These are phyloP conservation scores for Phytophthora chlamydospora DNA, from an alignment of 352 stramenopile genomes.

Conservation along the genomic window DNA sequence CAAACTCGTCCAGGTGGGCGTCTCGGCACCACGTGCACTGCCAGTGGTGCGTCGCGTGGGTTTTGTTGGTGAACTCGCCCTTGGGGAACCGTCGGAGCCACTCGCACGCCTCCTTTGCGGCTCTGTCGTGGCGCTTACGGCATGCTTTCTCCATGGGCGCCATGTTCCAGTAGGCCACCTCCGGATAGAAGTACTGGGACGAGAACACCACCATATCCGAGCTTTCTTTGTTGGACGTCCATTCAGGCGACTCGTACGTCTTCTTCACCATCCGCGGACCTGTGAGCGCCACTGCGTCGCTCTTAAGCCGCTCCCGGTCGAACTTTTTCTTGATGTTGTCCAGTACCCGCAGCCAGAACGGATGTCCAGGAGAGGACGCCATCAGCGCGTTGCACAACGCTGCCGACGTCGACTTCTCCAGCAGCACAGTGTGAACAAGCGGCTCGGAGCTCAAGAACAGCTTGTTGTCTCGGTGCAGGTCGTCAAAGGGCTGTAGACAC, in stretches of 20 bases:
- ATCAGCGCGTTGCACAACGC: slow-evolving; percentile 67
- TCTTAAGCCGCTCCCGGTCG: slow-evolving; percentile 24
- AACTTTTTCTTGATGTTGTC: slow-evolving; percentile 56
- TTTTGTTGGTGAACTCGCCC: slow-evolving; percentile 53
- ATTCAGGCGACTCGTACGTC: slow-evolving; percentile 34
- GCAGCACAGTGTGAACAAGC: slow-evolving; percentile 45
- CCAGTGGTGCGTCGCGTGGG: slow-evolving; percentile 57
- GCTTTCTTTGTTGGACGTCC: slow-evolving; percentile 4
- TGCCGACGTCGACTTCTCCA: slow-evolving; percentile 39
- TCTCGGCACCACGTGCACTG: slow-evolving; percentile 66
- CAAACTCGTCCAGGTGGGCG: slow-evolving; percentile 35
- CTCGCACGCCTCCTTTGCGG: slow-evolving; percentile 36
- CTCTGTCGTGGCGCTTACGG: slow-evolving; percentile 20
- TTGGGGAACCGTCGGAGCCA: slow-evolving; percentile 50
- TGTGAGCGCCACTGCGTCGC: slow-evolving; percentile 50
- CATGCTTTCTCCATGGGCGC: slow-evolving; percentile 40
- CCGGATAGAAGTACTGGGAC: slow-evolving; percentile 59
- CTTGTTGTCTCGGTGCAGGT: slow-evolving; percentile 33
- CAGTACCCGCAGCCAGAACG: slow-evolving; percentile 59
- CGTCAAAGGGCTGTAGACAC: slow-evolving; percentile 47
- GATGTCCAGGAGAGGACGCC: slow-evolving; percentile 50
- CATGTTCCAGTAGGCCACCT: slow-evolving; percentile 62
- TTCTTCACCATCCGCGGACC: slow-evolving; percentile 55
- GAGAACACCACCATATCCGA: slow-evolving; percentile 34
- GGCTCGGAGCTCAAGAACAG: slow-evolving; percentile 61